These are phyloP conservation scores for Bryoglossum gracile DNA, from an alignment of 495 filamentous ascomycete species.

Conservation along the genomic window DNA sequence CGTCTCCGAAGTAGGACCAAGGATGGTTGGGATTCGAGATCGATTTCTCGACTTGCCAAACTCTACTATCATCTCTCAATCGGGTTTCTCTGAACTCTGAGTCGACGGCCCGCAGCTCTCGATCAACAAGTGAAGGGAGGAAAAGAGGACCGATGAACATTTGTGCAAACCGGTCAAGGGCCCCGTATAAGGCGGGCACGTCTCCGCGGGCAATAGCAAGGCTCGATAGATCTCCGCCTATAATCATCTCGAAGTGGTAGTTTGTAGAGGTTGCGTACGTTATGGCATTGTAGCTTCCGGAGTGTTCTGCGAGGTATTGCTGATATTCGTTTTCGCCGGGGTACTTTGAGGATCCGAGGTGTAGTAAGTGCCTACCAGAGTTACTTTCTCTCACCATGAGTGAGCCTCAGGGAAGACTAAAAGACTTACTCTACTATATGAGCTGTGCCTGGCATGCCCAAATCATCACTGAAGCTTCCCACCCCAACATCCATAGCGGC, in stretches of 20 bases:
- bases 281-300: slow-evolving; percentile 89
- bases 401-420: slow-evolving; percentile 39
- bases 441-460: slow-evolving; percentile 85
- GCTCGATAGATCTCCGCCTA: slow-evolving; percentile 58
- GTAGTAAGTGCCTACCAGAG: no score
- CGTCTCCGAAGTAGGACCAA: slow-evolving; percentile 91
- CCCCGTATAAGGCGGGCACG: slow-evolving; percentile 74
- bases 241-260: slow-evolving; percentile 98
- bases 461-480: slow-evolving; percentile 85
- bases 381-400: no score
- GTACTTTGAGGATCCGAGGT: no score
- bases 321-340: slow-evolving; percentile 95
- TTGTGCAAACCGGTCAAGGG: slow-evolving; percentile 92
- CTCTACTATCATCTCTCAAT: slow-evolving; percentile 87
- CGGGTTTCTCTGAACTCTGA: slow-evolving; percentile 99
- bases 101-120: slow-evolving; percentile 88
- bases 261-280: slow-evolving; percentile 92
- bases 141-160: slow-evolving; percentile 95
- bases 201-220: slow-evolving; percentile 34
- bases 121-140: slow-evolving; percentile 78
- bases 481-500: slow-evolving; percentile 94
- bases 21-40: slow-evolving; percentile 86
- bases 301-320: slow-evolving; percentile 81
- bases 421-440: slow-evolving; percentile 54
- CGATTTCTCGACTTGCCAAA: slow-evolving; percentile 87